These are phyloP conservation scores for Trichoderma brevicompactum DNA, from an alignment of 2,329 filamentous ascomycete species.

Conservation along the genomic window DNA sequence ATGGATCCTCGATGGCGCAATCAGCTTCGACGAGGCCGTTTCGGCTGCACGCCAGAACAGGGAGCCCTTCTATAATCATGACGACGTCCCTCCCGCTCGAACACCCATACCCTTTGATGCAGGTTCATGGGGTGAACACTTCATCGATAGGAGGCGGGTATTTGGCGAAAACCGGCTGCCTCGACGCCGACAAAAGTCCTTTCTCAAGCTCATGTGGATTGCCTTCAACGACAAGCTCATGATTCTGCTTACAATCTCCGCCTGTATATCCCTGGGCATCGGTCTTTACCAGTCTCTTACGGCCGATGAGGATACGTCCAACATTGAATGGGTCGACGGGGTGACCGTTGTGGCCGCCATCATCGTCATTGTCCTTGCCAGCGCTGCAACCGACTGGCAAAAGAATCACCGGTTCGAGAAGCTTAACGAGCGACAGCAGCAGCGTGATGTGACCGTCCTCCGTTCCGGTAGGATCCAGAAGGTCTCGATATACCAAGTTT, in stretches of 20 bases:
- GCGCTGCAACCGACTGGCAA: conserved; percentile 80
- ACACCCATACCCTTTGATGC: conserved; percentile 38
- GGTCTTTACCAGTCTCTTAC: conserved; percentile 75
- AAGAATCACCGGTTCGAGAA: conserved; percentile 82
- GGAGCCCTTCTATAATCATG: conserved; percentile 33
- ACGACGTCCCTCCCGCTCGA: conserved; percentile 32
- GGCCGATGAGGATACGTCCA: conserved; percentile 52
- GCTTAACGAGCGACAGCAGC: conserved; percentile 78
- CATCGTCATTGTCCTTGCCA: conserved; percentile 74
- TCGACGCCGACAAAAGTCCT: conserved; percentile 69
- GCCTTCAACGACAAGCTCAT: conserved; percentile 83
- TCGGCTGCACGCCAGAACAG: conserved; percentile 44
- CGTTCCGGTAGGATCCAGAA: conserved; percentile 74
- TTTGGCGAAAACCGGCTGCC: conserved; percentile 64
- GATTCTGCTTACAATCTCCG: conserved; percentile 71
- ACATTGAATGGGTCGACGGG: conserved; percentile 81
- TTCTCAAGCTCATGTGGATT: conserved; percentile 72
- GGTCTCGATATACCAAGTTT: conserved; percentile 70
- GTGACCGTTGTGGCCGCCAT: conserved; percentile 80
- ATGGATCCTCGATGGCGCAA: conserved; percentile 47
- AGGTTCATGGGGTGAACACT: conserved; percentile 37
- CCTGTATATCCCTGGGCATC: conserved; percentile 73
- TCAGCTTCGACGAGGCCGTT: conserved; percentile 56
- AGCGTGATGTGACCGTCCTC: conserved; percentile 73
- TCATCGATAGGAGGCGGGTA: conserved; percentile 67